Evolutionary conservation across 2,329 filamentous ascomycete species (phyloP), one percentile per base, ranked within the genome.

Genomic region (Setomelanomma holmii): DNA sequence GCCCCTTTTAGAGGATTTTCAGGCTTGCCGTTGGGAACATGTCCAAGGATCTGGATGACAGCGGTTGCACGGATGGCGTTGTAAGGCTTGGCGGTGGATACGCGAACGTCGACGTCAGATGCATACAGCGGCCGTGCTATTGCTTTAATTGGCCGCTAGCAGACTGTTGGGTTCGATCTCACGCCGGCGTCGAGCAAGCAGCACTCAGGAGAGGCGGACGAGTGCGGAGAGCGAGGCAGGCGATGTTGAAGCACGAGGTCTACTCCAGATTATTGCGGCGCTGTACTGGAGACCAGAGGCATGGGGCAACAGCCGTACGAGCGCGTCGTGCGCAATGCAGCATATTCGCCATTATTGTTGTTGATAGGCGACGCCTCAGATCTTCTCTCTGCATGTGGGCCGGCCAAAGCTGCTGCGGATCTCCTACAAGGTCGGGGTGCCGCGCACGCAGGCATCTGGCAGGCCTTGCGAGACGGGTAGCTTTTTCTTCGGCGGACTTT

Each of bases 51-150:
- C 30, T 49, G 61, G 54, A 49, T 56, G 63, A 56, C 58, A 60
- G 62, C 43, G 56, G 56, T 61, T 53, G 61, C 61, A 58, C 62
- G 60, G 61, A 58, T 54, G 52, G 55, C 56, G 51, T 49, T 56
- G 56, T 52, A 54, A 45, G 51, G 19, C 20, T 62, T 64, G 58
- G 59, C 51, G 33, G 41, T 44, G 53, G 41, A 45, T 50, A 59
- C 40, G 48, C 61, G 60, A 60, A 52, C 60, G 53, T 46, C 58
- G 52, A 67, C 64, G 62, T 66, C 64, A 67, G 59, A 63, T 55
- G 56, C 58, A 55, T 58, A 55, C 7, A 24, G 54, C 49, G 58
- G 52, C 53, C 35, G 50, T 43, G 49, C 40, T 45, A 39, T 27
- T 51, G 48, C 51, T 43, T 21, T 43, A 16, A 55, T 58, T 63